phyloP scores from a whole-genome alignment of 805 yeast genomes.

The Isabelozyma heimii region DNA sequence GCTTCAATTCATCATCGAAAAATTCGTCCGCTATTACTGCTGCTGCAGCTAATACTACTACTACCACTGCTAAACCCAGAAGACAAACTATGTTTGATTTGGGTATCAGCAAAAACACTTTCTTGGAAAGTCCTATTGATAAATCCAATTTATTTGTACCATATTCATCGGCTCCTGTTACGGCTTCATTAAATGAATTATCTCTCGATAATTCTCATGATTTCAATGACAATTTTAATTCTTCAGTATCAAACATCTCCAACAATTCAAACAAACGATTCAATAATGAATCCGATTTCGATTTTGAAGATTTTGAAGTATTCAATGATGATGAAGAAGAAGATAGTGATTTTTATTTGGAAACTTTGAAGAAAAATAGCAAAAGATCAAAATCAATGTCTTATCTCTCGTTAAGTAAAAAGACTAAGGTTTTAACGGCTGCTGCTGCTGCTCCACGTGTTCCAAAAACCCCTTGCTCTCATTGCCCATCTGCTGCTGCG shows the following conservation, averaged over 20 bases:
- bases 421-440: conserved; percentile 56
- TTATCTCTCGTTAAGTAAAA: conserved; percentile 48
- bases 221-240: conserved; percentile 2
- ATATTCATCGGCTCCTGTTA: conserved; percentile 73
- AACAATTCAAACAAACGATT: neutral
- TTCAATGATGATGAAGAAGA: conserved; percentile 43
- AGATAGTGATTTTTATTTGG: conserved; percentile 32
- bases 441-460: conserved; percentile 84
- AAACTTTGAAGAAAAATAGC: conserved; percentile 43
- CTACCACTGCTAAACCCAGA: conserved; percentile 40
- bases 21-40: neutral
- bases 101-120: conserved; percentile 42
- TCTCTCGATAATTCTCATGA: conserved; percentile 4
- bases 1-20: neutral
- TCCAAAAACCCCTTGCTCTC: conserved; percentile 57
- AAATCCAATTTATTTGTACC: conserved; percentile 56
- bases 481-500: conserved; percentile 63
- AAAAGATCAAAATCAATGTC: conserved; percentile 69
- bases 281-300: conserved; percentile 37
- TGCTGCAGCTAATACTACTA: conserved; percentile 34
- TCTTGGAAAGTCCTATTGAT: conserved; percentile 36
- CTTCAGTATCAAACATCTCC: neutral
- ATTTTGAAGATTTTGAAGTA: conserved; percentile 49
- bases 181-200: conserved; percentile 54
- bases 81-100: conserved; percentile 54